A percentile compares a stretch with the other conserved stretches of the same genome.
Conservation (phyloP, 441 rosid genomes). For the Gossypium schwendimanii region DNA sequence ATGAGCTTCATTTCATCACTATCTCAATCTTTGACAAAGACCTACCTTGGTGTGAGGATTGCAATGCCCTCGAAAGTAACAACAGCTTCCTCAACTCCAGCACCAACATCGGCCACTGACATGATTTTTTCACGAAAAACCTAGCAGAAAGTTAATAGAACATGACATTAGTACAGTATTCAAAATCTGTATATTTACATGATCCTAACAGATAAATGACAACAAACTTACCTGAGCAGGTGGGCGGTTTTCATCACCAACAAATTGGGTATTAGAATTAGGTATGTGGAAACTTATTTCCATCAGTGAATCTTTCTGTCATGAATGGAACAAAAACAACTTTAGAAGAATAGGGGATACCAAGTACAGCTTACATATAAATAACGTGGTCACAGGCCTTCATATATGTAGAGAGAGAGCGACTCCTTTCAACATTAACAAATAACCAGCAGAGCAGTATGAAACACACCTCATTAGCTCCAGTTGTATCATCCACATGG, state of each 20-base stretch:
- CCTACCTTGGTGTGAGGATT: conserved; percentile 89
- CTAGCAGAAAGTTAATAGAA: conserved; percentile 26
- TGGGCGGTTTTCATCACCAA: conserved; percentile 84
- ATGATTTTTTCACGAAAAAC: conserved; percentile 69
- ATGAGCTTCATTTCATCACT: not conserved
- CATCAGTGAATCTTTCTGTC: conserved; percentile 93
- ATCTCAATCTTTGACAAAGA: not conserved
- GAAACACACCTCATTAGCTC: conserved; percentile 79
- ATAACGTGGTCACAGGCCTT: not conserved
- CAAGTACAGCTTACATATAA: not conserved
- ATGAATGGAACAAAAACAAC: not conserved
- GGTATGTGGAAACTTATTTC: conserved; percentile 94
- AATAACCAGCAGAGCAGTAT: not conserved
- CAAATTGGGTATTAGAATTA: conserved; percentile 73
- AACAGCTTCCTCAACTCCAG: conserved; percentile 86
- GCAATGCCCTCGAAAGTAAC: conserved; percentile 87
- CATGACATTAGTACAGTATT: conserved; percentile 11
- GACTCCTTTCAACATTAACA: not conserved
- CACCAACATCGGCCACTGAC: conserved; percentile 77
- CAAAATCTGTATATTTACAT: not conserved
- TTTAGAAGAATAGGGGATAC: not conserved
- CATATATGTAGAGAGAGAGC: not conserved
- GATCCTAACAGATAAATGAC: not conserved
- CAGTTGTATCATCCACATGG: conserved; percentile 94
- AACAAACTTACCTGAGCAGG: conserved; percentile 65